Base-by-base conservation (phyloP, 139 green algal species). In the Zygnema circumcarinatum region DNA sequence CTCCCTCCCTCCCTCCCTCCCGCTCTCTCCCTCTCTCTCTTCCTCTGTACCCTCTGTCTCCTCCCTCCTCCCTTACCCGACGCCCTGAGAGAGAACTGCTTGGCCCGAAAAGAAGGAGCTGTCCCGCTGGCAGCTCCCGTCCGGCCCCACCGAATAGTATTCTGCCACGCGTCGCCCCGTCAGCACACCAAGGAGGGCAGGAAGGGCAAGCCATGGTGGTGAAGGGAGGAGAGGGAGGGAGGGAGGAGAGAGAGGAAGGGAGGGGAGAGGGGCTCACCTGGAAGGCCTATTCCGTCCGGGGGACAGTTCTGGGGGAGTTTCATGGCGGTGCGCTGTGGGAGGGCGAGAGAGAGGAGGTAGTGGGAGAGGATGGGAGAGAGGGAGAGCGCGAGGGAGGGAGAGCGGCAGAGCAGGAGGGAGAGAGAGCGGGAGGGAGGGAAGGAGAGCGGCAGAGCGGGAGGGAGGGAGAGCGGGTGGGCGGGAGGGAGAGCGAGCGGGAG, bases 101-200 rank as follows among this genome's bases (percentile, higher is more conserved):
- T 86, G 47, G 0, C 79, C 79, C 33, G 62, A 56, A 38, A 86
- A 86, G 3, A 86, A 79, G 42, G 79, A 86, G 62, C 62, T 36
- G 62, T 81, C n/a, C n/a, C n/a, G n/a, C n/a, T n/a, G n/a, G n/a
- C n/a, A 47, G 31, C 31, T 22, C 42, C 25, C n/a, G 52, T 76
- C 56, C 74, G 39, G 21, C 78, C 78, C 2, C 7, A 2, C 1
- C 7, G 11, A 73, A 53, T 81, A 53, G 29, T 67, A 7, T 79
- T 2, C 22, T n/a, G 2, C 1, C 31, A 33, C 21, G 39, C 11
- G 20, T 80, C 0, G 1, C 1, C n/a, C 20, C 35, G 41, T 76
- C 72, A 75, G 67, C 3, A 21, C 52, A 76, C 22, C 33, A 22
- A 53, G 31, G 21, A 1, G 0, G 41, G 32, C 35, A 0, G 78